A percentile compares a stretch with the other conserved stretches of the same genome.
Evolutionary conservation across 2,329 filamentous ascomycete genomes (phyloP).

Genomic region (Albophoma yamanashiensis): DNA sequence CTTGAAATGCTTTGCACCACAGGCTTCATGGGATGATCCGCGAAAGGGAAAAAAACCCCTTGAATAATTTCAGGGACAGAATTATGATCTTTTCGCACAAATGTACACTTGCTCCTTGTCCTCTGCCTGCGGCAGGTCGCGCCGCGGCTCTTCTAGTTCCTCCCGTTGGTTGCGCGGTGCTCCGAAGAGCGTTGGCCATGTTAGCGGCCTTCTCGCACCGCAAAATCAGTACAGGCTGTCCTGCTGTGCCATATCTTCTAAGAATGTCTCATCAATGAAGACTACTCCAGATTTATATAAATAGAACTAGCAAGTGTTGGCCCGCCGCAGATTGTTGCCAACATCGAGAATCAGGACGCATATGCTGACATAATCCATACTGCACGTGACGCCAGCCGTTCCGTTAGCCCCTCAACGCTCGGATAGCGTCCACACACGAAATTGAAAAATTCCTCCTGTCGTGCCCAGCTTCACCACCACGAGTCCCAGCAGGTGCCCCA

Average conservation of each 20-base stretch:
- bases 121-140: neutral
- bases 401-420: constrained; percentile 28
- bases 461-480: constrained; percentile 25
- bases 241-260: neutral
- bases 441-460: constrained; percentile 30
- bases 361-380: constrained; percentile 16
- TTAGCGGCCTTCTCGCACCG: neutral
- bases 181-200: neutral
- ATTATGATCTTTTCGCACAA: neutral
- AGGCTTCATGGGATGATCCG: neutral
- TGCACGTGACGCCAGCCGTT: constrained; percentile 20
- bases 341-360: neutral
- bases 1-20: neutral
- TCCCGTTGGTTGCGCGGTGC: neutral
- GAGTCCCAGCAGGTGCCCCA: constrained; percentile 27
- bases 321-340: neutral
- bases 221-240: neutral
- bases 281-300: neutral
- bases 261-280: neutral
- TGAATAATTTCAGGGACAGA: neutral
- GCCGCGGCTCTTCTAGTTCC: neutral
- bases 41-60: too few species aligned
- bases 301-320: neutral
- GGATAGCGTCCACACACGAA: constrained; percentile 35
- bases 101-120: neutral